Percentiles rank a stretch among this genome's conserved stretches.
These are phyloP conservation scores for Maudiozyma pseudohumilis DNA, from an alignment of 805 yeast genomes.

Conservation along the genomic window DNA sequence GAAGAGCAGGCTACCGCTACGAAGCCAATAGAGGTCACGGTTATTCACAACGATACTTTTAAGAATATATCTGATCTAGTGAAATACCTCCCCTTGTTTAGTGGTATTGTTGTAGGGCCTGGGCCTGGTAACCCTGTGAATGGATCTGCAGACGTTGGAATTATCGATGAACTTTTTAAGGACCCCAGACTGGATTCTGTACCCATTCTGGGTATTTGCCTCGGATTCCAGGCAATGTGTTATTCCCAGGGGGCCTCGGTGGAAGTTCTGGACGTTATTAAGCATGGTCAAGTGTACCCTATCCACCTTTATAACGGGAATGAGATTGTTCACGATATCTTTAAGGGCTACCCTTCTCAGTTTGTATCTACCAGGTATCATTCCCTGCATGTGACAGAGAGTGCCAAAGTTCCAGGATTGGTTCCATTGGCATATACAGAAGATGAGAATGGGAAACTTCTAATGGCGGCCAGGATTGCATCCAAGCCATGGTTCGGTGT, in stretches of 20 bases:
- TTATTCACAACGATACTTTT: slow-evolving; percentile 31
- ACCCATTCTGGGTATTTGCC: slow-evolving; percentile 84
- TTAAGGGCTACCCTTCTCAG: slow-evolving; percentile 30
- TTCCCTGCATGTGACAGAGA: slow-evolving; percentile 49
- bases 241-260: slow-evolving; percentile 49
- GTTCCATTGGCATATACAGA: slow-evolving; percentile 53
- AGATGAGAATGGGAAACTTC: slow-evolving; percentile 35
- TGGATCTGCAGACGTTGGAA: slow-evolving; percentile 53
- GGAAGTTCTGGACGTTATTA: slow-evolving; percentile 42
- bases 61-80: slow-evolving; percentile 30
- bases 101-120: slow-evolving; percentile 83
- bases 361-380: slow-evolving; percentile 82
- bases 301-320: slow-evolving; percentile 22
- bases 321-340: slow-evolving; percentile 31
- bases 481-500: slow-evolving; percentile 75
- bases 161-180: slow-evolving; percentile 49
- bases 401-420: slow-evolving; percentile 24
- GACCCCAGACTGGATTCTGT: slow-evolving; percentile 17
- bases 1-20: slow-evolving; percentile 30
- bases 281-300: slow-evolving; percentile 77
- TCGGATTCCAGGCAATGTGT: slow-evolving; percentile 85
- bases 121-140: slow-evolving; percentile 89
- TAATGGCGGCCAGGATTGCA: slow-evolving; percentile 74
- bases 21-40: slow-evolving; percentile 24
- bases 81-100: slow-evolving; percentile 42